Evolutionary conservation across 768 basidiomycete genomes (phyloP).

Genomic region (Botryobasidium botryosum): DNA sequence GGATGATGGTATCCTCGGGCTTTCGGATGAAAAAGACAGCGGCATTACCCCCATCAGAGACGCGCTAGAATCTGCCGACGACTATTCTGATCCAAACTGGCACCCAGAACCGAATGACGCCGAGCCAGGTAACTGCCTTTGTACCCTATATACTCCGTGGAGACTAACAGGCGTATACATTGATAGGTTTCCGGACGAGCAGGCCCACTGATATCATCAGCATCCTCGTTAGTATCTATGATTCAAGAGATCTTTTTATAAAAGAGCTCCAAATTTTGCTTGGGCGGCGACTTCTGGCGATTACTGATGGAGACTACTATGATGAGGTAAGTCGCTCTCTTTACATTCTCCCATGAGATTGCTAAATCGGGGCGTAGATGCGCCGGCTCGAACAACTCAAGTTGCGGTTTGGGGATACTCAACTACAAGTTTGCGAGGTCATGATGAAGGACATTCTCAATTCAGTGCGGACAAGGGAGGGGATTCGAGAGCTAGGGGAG

Average conservation of each 20-base stretch:
- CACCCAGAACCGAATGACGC: slow-evolving; percentile 93
- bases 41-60: slow-evolving; percentile 41
- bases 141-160: background rate
- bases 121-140: slow-evolving; percentile 50
- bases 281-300: slow-evolving; percentile 67
- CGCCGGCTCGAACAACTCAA: slow-evolving; percentile 89
- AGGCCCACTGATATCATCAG: slow-evolving; percentile 89
- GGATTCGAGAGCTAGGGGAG: slow-evolving; percentile 55
- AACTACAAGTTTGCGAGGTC: slow-evolving; percentile 90
- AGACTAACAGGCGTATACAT: background rate
- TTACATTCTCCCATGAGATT: background rate
- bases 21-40: slow-evolving; percentile 12
- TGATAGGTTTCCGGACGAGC: slow-evolving; percentile 76
- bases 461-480: slow-evolving; percentile 76
- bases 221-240: slow-evolving; percentile 93
- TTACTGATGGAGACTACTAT: slow-evolving; percentile 66
- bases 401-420: slow-evolving; percentile 84
- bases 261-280: slow-evolving; percentile 88
- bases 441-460: slow-evolving; percentile 98
- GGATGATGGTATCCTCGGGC: slow-evolving; percentile 9
- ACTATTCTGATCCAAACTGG: slow-evolving; percentile 87
- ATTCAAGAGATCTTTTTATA: slow-evolving; percentile 90
- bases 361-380: slow-evolving; percentile 32
- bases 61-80: slow-evolving; percentile 46
- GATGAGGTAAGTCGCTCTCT: slow-evolving; percentile 30